phyloP scores from a whole-genome alignment of 1,284 basidiomycete genomes.

The Cronartium quercuum region DNA sequence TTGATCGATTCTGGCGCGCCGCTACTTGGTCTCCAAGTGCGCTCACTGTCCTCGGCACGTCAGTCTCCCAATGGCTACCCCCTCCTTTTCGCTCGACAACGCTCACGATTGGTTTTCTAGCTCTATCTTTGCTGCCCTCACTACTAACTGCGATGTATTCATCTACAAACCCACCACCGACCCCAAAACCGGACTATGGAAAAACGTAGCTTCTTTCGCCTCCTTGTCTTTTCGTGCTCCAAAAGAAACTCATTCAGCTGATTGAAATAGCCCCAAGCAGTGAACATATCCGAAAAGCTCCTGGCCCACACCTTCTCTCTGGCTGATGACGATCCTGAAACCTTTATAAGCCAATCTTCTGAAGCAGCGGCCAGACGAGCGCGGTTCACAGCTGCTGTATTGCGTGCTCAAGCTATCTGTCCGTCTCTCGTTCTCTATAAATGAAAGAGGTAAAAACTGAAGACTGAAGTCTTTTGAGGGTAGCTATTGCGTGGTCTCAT shows the following conservation, averaged over 20 bases:
- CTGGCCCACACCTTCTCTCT: not conserved
- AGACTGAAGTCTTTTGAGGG: too few relatives aligned
- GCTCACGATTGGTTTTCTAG: not conserved
- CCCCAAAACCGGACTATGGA: conserved; percentile 19
- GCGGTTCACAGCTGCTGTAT: conserved; percentile 6
- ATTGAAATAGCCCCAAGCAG: not conserved
- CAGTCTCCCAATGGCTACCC: not conserved
- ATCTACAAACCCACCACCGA: conserved; percentile 1
- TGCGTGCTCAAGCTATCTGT: conserved; percentile 26
- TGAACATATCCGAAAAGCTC: conserved; percentile 28
- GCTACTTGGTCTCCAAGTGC: conserved; percentile 27
- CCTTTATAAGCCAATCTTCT: not conserved
- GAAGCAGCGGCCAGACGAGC: not conserved
- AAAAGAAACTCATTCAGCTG: not conserved
- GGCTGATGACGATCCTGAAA: conserved; percentile 1
- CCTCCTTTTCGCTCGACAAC: not conserved
- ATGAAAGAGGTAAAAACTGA: too few relatives aligned
- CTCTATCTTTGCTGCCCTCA: conserved; percentile 9
- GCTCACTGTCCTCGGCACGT: conserved; percentile 19
- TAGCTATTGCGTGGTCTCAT: conserved; percentile 27
- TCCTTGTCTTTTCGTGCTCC: not conserved
- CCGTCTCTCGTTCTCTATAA: not conserved
- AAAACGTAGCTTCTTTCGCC: not conserved
- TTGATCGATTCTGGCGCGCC: conserved; percentile 23
- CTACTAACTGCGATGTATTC: conserved; percentile 28